These are phyloP conservation scores for Talaromyces adpressus DNA, from an alignment of 495 filamentous ascomycete species.

Conservation along the genomic window DNA sequence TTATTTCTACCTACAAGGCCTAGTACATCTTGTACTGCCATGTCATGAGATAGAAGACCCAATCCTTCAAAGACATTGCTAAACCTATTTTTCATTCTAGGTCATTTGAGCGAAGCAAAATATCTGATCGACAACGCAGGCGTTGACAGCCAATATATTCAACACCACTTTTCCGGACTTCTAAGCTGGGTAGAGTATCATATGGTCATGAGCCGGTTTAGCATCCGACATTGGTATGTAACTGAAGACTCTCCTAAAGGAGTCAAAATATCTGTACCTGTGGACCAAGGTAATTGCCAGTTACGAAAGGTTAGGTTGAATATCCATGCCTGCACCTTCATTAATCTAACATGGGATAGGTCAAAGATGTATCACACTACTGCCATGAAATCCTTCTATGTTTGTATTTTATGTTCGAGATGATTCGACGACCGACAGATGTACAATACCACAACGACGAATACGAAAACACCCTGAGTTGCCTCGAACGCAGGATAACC, in stretches of 20 bases:
- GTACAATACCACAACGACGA: background rate
- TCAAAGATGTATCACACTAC: slow-evolving; percentile 1
- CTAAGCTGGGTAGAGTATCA: slow-evolving; percentile 6
- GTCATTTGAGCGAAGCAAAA: slow-evolving; percentile 5
- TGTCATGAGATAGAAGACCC: background rate
- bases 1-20: background rate
- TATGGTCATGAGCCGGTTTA: slow-evolving; percentile 6
- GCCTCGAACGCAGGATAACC: slow-evolving; percentile 5
- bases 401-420: slow-evolving; percentile 2
- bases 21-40: background rate
- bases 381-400: slow-evolving; percentile 3
- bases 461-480: slow-evolving; percentile 2
- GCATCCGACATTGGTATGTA: slow-evolving; percentile 6
- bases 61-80: background rate
- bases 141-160: background rate
- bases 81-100: background rate
- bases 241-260: slow-evolving; percentile 1
- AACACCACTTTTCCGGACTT: slow-evolving; percentile 2
- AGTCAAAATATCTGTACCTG: background rate
- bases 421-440: slow-evolving; percentile 1
- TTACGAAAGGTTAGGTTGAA: slow-evolving; percentile 2
- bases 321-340: background rate
- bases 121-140: slow-evolving; percentile 4
- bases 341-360: background rate
- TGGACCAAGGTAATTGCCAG: slow-evolving; percentile 3